Conservation (phyloP, 495 filamentous ascomycete genomes). For the Aspergillus sclerotiicarbonarius region DNA sequence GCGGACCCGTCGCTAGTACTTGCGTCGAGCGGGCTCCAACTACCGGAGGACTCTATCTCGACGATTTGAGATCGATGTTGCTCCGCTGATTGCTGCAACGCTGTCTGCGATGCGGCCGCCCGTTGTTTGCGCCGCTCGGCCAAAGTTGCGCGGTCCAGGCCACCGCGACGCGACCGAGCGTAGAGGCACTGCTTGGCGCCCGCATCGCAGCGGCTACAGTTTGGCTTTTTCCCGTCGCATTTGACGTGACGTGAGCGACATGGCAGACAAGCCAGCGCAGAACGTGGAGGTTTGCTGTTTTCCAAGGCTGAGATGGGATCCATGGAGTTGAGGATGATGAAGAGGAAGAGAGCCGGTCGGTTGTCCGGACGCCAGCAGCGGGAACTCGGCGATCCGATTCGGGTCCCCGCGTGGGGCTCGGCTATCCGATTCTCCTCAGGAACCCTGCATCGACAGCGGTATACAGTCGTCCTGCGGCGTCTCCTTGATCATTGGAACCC, state of each 20-base stretch:
- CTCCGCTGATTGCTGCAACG: background rate
- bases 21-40: background rate
- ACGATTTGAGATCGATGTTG: slow-evolving; percentile 5
- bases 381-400: background rate
- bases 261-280: slow-evolving; percentile 23
- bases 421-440: no score
- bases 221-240: slow-evolving; percentile 26
- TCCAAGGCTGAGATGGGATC: background rate
- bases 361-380: background rate
- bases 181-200: slow-evolving; percentile 47
- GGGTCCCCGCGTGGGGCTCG: background rate
- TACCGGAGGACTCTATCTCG: background rate
- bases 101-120: slow-evolving; percentile 6
- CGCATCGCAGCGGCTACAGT: slow-evolving; percentile 37
- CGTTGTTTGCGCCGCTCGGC: slow-evolving; percentile 24
- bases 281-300: slow-evolving; percentile 3
- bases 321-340: background rate
- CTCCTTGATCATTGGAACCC: no score
- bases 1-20: no score
- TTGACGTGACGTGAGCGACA: slow-evolving; percentile 25
- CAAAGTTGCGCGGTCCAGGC: slow-evolving; percentile 28
- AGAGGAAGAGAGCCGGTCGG: slow-evolving; percentile 1
- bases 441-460: no score
- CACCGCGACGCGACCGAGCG: slow-evolving; percentile 53
- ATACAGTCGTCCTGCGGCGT: no score